Percentiles rank a stretch among this genome's conserved stretches.
phyloP scores from a whole-genome alignment of 345 rosid genomes.

The Salix viminalis region DNA sequence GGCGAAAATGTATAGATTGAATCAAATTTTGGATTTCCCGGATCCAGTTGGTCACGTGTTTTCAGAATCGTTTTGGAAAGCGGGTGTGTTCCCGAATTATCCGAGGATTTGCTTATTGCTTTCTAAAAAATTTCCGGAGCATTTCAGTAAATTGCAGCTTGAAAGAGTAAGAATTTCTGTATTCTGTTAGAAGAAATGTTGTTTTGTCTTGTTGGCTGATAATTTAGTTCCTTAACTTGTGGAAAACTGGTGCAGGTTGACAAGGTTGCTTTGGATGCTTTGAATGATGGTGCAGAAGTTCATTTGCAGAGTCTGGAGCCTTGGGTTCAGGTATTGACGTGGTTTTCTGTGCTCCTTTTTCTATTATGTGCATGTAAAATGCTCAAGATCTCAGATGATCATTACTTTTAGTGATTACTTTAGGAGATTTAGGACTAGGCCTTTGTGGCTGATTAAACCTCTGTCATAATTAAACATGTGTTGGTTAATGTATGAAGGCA shows the following conservation, averaged over 20 bases:
- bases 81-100: constrained; percentile 79
- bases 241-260: constrained; percentile 57
- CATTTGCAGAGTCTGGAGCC: constrained; percentile 94
- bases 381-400: background rate
- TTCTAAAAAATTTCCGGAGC: constrained; percentile 94
- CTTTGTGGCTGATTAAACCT: background rate
- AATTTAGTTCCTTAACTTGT: constrained; percentile 5
- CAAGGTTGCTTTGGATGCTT: constrained; percentile 78
- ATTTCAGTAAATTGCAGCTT: constrained; percentile 86
- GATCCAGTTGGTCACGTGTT: constrained; percentile 68
- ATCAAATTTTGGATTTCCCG: constrained; percentile 88
- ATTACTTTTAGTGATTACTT: background rate
- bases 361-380: background rate
- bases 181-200: background rate
- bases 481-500: background rate
- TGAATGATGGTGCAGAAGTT: constrained; percentile 81
- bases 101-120: constrained; percentile 84
- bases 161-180: constrained; percentile 64
- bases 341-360: background rate
- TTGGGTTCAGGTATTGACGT: constrained; percentile 73
- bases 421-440: background rate
- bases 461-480: background rate
- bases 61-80: constrained; percentile 93
- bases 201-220: constrained; percentile 9
- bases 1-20: constrained; percentile 94